Evolutionary conservation across 495 filamentous ascomycete species (phyloP), one percentile per base, ranked within the genome.

Genomic region (Aspergillus heteromorphus): DNA sequence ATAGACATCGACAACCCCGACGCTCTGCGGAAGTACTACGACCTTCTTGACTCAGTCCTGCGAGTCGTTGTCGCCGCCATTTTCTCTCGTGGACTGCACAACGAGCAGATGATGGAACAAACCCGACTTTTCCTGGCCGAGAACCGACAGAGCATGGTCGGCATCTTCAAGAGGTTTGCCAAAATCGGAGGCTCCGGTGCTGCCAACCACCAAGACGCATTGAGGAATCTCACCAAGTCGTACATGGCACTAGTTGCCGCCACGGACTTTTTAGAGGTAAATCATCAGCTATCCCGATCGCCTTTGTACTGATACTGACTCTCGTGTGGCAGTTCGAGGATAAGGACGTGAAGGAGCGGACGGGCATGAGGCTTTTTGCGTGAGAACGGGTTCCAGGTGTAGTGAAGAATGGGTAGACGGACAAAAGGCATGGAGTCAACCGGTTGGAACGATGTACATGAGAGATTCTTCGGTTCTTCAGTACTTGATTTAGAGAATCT

Each of bases 81-180:
- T 9, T 76, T 97, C 18, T 84, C 84, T 49, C 77, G 88, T 4
- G 92, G 95, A 0, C 73, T 84, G 9, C 86, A 92, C 58, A 97
- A 97, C 67, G 82, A 86, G 51, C 80, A 85, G 51, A 85, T 82
- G 11, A 68, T 92, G 49, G 76, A 86, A 21, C 87, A 91, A 59
- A 91, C 83, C 13, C 79, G 84, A 29, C 66, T 70, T 14, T 97
- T 99, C 69, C 71, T 97, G 49, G 70, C 75, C 18, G 87, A 92
- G 57, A 91, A 95, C 65, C 74, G 93, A 51, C 78, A 82, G 54
- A 77, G 87, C 56, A 86, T 96, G 55, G 83, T 95, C 56, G 86
- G 90, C 17, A 83, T 95, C n/a, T 89, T 97, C 64, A 99, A 99
- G 71, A 79, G 89, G 43, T 87, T 86, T 65, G 90, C 88, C 1